Conservation (phyloP, 352 stramenopile genomes). For the Globisporangium okanoganense region DNA sequence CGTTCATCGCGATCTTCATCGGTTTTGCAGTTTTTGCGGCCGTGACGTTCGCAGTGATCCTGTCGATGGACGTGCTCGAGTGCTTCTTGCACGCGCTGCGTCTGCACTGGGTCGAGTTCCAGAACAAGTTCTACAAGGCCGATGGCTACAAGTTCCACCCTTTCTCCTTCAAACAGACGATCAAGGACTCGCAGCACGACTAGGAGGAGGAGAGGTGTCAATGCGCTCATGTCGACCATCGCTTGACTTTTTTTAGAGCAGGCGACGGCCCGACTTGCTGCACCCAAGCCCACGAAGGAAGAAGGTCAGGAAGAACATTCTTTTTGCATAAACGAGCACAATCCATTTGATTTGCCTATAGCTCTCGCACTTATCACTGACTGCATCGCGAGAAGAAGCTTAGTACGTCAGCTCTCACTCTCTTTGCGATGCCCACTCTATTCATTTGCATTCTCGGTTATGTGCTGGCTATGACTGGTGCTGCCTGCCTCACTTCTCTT, state of each 20-base stretch:
- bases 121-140: constrained; percentile 99
- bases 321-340: constrained; percentile 10
- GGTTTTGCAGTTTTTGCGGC: constrained; percentile 91
- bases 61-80: constrained; percentile 99
- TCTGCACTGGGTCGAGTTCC: constrained; percentile 99
- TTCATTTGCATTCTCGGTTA: background rate
- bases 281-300: background rate
- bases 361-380: background rate
- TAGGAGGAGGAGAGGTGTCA: constrained; percentile 16
- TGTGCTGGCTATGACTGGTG: background rate
- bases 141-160: constrained; percentile 97
- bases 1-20: constrained; percentile 95
- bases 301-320: constrained; percentile 2
- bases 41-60: constrained; percentile 97
- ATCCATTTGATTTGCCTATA: constrained; percentile 6
- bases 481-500: background rate
- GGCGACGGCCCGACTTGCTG: background rate
- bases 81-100: constrained; percentile 99
- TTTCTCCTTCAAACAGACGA: constrained; percentile 92
- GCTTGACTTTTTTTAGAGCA: background rate
- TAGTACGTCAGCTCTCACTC: background rate
- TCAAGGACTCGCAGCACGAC: constrained; percentile 56
- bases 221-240: background rate
- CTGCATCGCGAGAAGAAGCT: background rate
- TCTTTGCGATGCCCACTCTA: background rate